These are phyloP conservation scores for Fusarium mundagurra DNA, from an alignment of 2,329 filamentous ascomycete species.

Conservation along the genomic window DNA sequence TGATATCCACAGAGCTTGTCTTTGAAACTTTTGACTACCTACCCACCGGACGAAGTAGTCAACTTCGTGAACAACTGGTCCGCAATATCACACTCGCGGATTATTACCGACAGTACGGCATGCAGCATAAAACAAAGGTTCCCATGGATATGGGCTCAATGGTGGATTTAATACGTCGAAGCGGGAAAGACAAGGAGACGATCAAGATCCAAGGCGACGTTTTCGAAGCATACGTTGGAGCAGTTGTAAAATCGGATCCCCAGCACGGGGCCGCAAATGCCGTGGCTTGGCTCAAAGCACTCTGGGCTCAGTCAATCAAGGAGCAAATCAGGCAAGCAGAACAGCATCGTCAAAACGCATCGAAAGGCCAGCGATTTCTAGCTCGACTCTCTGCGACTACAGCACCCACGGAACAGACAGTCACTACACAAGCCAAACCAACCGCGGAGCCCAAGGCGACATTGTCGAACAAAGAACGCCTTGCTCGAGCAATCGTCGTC, in stretches of 20 bases:
- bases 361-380: neutral
- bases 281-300: slow-evolving; percentile 75
- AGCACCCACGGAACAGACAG: neutral
- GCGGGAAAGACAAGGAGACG: slow-evolving; percentile 60
- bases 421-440: neutral
- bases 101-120: slow-evolving; percentile 76
- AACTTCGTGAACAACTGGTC: slow-evolving; percentile 80
- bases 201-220: slow-evolving; percentile 85
- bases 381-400: neutral
- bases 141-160: slow-evolving; percentile 55
- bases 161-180: slow-evolving; percentile 37
- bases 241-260: slow-evolving; percentile 75
- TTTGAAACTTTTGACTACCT: slow-evolving; percentile 74
- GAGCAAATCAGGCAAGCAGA: slow-evolving; percentile 61
- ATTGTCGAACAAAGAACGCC: slow-evolving; percentile 43
- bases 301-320: slow-evolving; percentile 76
- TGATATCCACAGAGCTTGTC: slow-evolving; percentile 79
- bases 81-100: slow-evolving; percentile 80
- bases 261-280: slow-evolving; percentile 68
- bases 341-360: slow-evolving; percentile 22
- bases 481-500: slow-evolving; percentile 57
- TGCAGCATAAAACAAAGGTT: slow-evolving; percentile 71
- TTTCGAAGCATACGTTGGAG: slow-evolving; percentile 91
- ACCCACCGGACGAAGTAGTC: slow-evolving; percentile 74
- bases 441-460: neutral